Conservation (phyloP, 192 early-diverging fungal genomes). For the Spinellus fusiger region DNA sequence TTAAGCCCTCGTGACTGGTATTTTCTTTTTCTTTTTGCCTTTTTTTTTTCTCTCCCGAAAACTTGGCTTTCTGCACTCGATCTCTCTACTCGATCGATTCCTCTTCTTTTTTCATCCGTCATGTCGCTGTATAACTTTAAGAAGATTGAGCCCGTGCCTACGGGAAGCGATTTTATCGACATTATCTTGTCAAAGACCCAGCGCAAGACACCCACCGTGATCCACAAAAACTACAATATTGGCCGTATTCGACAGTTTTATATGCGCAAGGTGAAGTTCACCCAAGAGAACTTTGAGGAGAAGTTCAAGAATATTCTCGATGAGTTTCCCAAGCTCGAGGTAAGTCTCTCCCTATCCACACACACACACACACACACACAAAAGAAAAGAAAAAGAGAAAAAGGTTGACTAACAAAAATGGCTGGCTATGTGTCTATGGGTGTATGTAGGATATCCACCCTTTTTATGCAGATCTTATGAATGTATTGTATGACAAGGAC, state of each 20-base stretch:
- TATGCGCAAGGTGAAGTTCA: conserved; percentile 99
- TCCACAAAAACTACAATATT: conserved; percentile 98
- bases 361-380: too few species aligned
- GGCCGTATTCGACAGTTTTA: conserved; percentile 96
- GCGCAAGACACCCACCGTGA: conserved; percentile 92
- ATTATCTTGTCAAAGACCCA: conserved; percentile 98
- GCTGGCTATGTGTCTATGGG: not conserved
- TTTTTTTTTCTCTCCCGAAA: too few species aligned
- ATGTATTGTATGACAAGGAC: conserved; percentile 99
- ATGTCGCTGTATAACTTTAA: conserved; percentile 96
- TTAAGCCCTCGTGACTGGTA: too few species aligned
- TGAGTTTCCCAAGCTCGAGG: conserved; percentile 98
- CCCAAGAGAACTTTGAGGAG: conserved; percentile 95
- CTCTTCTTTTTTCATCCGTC: not conserved
- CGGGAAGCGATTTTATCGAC: conserved; percentile 91
- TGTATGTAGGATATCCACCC: conserved; percentile 89
- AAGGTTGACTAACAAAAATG: not conserved
- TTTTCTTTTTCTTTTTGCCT: too few species aligned
- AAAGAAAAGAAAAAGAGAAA: not conserved
- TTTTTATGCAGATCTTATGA: conserved; percentile 99
- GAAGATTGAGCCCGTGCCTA: conserved; percentile 91
- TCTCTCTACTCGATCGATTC: too few species aligned
- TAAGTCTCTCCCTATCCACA: too few species aligned
- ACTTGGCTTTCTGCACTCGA: not conserved
- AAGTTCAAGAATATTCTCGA: conserved; percentile 88